Evolutionary conservation across 257 asterid genomes (phyloP).

Genomic region (Solanum verrucosum): DNA sequence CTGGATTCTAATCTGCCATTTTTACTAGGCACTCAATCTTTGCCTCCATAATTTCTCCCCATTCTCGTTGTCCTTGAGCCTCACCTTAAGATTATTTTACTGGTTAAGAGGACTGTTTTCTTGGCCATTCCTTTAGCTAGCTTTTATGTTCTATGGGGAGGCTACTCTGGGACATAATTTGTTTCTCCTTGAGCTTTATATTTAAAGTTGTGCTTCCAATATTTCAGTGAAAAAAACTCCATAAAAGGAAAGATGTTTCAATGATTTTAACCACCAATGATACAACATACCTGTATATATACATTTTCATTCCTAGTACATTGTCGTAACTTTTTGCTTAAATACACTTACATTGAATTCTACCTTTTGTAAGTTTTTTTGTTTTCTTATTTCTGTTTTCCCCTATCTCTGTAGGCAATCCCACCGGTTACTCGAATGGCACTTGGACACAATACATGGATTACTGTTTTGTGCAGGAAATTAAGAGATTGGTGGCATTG

Average conservation of each 20-base stretch:
- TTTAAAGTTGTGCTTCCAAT: background rate
- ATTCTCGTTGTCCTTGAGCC: background rate
- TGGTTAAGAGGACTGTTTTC: background rate
- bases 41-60: background rate
- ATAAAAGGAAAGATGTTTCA: background rate
- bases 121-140: background rate
- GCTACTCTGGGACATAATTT: background rate
- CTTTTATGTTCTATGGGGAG: background rate
- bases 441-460: slow-evolving; percentile 80
- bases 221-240: background rate
- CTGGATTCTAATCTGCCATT: background rate
- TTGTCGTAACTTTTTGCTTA: background rate
- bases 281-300: background rate
- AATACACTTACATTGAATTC: background rate
- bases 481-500: slow-evolving; percentile 98
- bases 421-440: slow-evolving; percentile 97
- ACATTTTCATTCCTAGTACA: background rate
- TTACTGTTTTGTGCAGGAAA: slow-evolving; percentile 88
- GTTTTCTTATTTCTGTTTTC: slow-evolving; percentile 6
- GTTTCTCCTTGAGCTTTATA: background rate
- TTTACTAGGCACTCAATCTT: background rate
- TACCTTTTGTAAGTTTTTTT: background rate
- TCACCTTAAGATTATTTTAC: background rate
- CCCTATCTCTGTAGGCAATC: slow-evolving; percentile 51
- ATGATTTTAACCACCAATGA: background rate